Percentiles rank a stretch among this genome's conserved stretches.
Conservation (phyloP, 768 basidiomycete genomes). For the Fomitopsis serialis region DNA sequence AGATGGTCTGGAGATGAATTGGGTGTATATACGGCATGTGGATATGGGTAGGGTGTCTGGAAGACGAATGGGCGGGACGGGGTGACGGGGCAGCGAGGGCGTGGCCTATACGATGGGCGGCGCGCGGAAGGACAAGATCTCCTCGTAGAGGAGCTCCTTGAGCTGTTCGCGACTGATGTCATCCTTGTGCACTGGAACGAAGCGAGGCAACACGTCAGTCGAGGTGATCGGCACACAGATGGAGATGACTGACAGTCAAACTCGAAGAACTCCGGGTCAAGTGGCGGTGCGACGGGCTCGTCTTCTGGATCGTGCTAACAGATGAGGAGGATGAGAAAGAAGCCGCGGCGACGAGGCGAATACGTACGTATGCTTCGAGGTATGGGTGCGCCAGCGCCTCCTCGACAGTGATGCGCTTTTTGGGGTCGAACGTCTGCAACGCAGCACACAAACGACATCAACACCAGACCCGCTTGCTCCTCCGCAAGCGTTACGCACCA, state of each 20-base stretch:
- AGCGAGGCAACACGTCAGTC: not conserved
- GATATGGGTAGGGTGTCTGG: not conserved
- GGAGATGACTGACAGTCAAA: constrained; percentile 70
- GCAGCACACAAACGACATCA: not conserved
- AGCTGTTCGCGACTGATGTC: constrained; percentile 93
- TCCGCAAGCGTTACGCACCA: constrained; percentile 28
- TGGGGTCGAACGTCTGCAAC: constrained; percentile 88
- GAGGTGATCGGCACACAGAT: not conserved
- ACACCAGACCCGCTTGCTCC: not conserved
- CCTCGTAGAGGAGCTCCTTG: constrained; percentile 90
- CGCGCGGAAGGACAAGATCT: constrained; percentile 88
- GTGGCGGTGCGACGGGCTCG: constrained; percentile 92
- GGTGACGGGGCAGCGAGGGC: not conserved
- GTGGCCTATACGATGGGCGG: constrained; percentile 38
- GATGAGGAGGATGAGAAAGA: constrained; percentile 6
- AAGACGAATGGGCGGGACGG: not conserved
- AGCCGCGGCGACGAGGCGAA: not conserved
- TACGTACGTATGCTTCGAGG: constrained; percentile 82
- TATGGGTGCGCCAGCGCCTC: constrained; percentile 94
- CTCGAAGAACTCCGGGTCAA: constrained; percentile 95
- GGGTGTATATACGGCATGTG: not conserved
- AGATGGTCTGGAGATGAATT: not conserved
- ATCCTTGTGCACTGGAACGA: constrained; percentile 77
- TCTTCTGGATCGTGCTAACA: constrained; percentile 89
- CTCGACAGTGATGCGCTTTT: constrained; percentile 93